A percentile compares a stretch with the other conserved stretches of the same genome.
These are phyloP conservation scores for Tripidium arundinaceum DNA, from an alignment of 202 grass and related monocot genomes.

Conservation along the genomic window DNA sequence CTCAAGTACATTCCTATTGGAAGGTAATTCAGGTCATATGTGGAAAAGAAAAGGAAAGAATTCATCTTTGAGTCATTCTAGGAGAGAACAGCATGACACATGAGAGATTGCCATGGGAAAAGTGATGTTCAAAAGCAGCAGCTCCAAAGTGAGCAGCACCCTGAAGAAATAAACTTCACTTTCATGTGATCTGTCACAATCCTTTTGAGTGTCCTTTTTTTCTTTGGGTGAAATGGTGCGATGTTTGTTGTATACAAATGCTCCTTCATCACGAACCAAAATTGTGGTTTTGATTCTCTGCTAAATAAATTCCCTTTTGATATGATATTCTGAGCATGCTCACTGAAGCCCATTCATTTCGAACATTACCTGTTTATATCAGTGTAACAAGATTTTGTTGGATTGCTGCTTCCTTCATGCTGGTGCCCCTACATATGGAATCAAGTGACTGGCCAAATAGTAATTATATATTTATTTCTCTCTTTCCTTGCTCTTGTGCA, in stretches of 20 bases:
- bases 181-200: slow-evolving; percentile 47
- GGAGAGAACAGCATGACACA: slow-evolving; percentile 40
- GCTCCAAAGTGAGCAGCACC: slow-evolving; percentile 48
- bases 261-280: background rate
- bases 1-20: slow-evolving; percentile 39
- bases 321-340: background rate
- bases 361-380: background rate
- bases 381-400: background rate
- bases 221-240: background rate
- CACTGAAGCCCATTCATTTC: slow-evolving; percentile 10
- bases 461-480: background rate
- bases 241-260: slow-evolving; percentile 6
- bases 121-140: slow-evolving; percentile 50
- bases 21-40: slow-evolving; percentile 33
- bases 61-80: slow-evolving; percentile 41
- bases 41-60: slow-evolving; percentile 33
- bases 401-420: slow-evolving; percentile 18
- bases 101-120: slow-evolving; percentile 50
- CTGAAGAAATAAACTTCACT: slow-evolving; percentile 52
- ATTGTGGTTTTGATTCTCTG: background rate
- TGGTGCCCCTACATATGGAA: background rate
- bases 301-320: background rate
- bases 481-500: slow-evolving; percentile 1
- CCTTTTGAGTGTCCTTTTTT: slow-evolving; percentile 31
- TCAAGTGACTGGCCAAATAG: slow-evolving; percentile 2